Percentiles rank a stretch among this genome's conserved stretches.
These are phyloP conservation scores for Chlorella vulgaris DNA, from an alignment of 139 green algal species.

Conservation along the genomic window DNA sequence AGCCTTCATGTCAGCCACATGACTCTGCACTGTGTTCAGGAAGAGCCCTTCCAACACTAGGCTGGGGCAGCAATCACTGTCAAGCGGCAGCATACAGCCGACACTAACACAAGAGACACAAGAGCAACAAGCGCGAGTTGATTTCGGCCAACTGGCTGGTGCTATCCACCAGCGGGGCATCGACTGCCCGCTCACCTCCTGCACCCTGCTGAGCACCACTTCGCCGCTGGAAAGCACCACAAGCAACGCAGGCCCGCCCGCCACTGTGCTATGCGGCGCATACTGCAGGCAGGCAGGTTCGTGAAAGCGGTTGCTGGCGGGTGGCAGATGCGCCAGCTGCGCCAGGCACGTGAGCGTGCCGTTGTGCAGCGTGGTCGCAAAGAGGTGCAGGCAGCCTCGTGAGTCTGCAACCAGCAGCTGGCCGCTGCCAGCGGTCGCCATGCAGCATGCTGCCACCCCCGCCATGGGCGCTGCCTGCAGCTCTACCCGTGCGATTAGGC, in stretches of 20 bases:
- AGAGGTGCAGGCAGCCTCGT: slow-evolving; percentile 14
- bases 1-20: too few species aligned
- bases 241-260: slow-evolving; percentile 1
- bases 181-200: background rate
- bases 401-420: slow-evolving; percentile 12
- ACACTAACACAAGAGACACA: too few species aligned
- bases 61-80: too few species aligned
- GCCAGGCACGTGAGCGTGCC: background rate
- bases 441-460: slow-evolving; percentile 12
- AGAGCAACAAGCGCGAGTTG: too few species aligned
- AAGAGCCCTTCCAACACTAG: too few species aligned
- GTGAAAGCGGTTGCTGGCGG: background rate
- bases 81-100: too few species aligned
- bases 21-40: too few species aligned
- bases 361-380: background rate
- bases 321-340: background rate
- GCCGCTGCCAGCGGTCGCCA: background rate
- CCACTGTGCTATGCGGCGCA: background rate
- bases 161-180: too few species aligned
- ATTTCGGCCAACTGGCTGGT: too few species aligned
- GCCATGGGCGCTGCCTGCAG: slow-evolving; percentile 8
- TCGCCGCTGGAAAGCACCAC: slow-evolving; percentile 1
- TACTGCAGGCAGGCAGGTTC: slow-evolving; percentile 18
- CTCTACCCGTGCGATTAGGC: background rate
- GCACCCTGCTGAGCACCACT: slow-evolving; percentile 10